These are phyloP conservation scores for Sporisorium graminicola DNA, from an alignment of 1,284 basidiomycete species.

Conservation along the genomic window DNA sequence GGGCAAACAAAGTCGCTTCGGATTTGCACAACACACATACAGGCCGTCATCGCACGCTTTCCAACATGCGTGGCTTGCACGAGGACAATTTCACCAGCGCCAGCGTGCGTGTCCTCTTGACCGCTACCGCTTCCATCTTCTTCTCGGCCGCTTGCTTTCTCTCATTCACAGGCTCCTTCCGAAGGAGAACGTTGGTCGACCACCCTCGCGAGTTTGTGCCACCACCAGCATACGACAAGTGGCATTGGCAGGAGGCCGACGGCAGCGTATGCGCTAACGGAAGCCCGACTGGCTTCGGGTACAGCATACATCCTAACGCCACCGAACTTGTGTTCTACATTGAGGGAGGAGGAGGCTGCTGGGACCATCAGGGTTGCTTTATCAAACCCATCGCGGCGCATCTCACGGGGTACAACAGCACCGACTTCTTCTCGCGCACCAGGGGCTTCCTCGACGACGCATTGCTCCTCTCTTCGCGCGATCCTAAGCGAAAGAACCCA, in stretches of 20 bases:
- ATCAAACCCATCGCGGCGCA: constrained; percentile 14
- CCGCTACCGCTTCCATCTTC: background rate
- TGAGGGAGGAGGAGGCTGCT: constrained; percentile 34
- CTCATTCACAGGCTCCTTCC: constrained; percentile 4
- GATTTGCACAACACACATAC: background rate
- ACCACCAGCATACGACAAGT: constrained; percentile 22
- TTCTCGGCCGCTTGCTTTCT: constrained; percentile 1
- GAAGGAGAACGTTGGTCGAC: background rate
- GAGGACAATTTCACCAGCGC: background rate
- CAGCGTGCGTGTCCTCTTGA: background rate
- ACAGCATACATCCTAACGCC: constrained; percentile 25
- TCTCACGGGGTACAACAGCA: constrained; percentile 29
- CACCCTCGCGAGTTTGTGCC: constrained; percentile 9
- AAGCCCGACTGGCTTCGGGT: constrained; percentile 28
- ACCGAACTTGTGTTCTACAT: constrained; percentile 35
- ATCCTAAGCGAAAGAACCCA: constrained; percentile 24
- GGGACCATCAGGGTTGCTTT: constrained; percentile 30
- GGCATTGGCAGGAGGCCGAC: constrained; percentile 26
- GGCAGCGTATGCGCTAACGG: constrained; percentile 35
- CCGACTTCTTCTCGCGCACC: constrained; percentile 6
- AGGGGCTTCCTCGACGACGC: constrained; percentile 7
- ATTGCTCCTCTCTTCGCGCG: constrained; percentile 29
- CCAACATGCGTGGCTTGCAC: background rate
- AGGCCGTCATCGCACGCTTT: background rate
- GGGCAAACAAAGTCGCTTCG: background rate